Base-by-base conservation (phyloP, 108 stramenopile genomes). In the Epithemia pelagica region DNA sequence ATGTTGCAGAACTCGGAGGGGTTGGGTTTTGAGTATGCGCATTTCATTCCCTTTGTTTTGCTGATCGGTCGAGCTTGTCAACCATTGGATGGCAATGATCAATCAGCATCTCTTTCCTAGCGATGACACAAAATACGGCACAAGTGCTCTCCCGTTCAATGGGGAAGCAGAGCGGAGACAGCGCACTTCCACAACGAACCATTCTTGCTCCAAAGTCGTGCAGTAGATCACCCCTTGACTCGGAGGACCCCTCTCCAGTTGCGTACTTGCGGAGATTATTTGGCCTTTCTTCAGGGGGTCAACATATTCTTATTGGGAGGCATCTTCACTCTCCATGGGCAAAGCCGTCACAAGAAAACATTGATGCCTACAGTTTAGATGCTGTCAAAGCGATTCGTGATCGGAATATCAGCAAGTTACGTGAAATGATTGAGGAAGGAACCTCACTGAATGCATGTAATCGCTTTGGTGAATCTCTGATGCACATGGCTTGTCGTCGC, bases 401-500 rank as follows among this genome's bases (percentile, higher is more conserved):
- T 7, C 63, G 60, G 26, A 74, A 92, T 53, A 33, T 87, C 0
- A 75, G 77, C 0, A 28, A 37, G 61, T 65, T 92, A 0, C 76
- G 82, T 10, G 18, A 65, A 22, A 33, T 80, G 21, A 59, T 72
- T 46, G 26, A 26, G 15, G 61, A 59, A n/a, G 87, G 87, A 2
- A 76, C 80, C 71, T 65, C 69, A 56, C 61, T 92, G 31, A 72
- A 89, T 37, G 82, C 80, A 29, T 83, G 83, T 59, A 95, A 95
- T 77, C 67, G 70, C 52, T 93, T 92, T 59, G 92, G 90, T 1
- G 92, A 96, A 67, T 84, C 82, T 23, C 66, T 96, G 23, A 71
- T 96, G 24, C 95, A 94, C 66, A 81, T 94, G 82, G 90, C 88
- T 0, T 94, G 95, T 63, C 78, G 91, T n/a, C 64, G 92, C 54